Evolutionary conservation across 352 stramenopile species (phyloP).

Genomic region (Pythium phragmitis): DNA sequence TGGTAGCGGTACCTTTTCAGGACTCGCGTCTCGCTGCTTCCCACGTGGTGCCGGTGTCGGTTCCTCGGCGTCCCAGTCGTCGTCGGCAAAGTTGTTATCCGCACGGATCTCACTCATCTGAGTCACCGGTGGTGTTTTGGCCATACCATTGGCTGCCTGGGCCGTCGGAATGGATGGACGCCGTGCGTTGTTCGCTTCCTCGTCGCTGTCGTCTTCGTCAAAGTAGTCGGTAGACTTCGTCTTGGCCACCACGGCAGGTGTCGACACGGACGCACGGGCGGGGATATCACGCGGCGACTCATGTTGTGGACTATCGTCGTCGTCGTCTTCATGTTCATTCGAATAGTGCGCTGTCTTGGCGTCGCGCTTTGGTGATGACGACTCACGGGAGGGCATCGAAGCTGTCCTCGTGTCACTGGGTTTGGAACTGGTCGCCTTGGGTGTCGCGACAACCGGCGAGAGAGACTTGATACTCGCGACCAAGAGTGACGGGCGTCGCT

Average conservation of each 20-base stretch:
- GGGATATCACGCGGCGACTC: constrained; percentile 39
- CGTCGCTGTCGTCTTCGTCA: constrained; percentile 35
- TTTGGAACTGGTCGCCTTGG: constrained; percentile 8
- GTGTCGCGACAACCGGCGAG: constrained; percentile 21
- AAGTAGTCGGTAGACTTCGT: constrained; percentile 45
- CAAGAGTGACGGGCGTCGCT: constrained; percentile 34
- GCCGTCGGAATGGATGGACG: constrained; percentile 12
- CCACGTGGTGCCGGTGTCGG: not conserved
- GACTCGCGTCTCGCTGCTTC: constrained; percentile 16
- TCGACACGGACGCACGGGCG: not conserved
- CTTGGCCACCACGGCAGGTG: not conserved
- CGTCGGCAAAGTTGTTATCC: constrained; percentile 80
- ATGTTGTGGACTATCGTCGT: constrained; percentile 37
- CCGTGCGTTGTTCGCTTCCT: constrained; percentile 23
- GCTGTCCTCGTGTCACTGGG: not conserved
- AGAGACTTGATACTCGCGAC: constrained; percentile 64
- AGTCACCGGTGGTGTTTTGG: not conserved
- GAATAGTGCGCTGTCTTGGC: constrained; percentile 4
- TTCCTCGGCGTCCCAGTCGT: constrained; percentile 73
- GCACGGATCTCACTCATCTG: constrained; percentile 18
- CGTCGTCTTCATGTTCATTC: constrained; percentile 29
- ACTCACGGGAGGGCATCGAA: not conserved
- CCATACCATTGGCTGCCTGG: not conserved
- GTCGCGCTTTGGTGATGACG: constrained; percentile 2
- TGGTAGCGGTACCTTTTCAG: constrained; percentile 33